Conservation (phyloP, 2,329 filamentous ascomycete genomes). For the Aureobasidium sp. region DNA sequence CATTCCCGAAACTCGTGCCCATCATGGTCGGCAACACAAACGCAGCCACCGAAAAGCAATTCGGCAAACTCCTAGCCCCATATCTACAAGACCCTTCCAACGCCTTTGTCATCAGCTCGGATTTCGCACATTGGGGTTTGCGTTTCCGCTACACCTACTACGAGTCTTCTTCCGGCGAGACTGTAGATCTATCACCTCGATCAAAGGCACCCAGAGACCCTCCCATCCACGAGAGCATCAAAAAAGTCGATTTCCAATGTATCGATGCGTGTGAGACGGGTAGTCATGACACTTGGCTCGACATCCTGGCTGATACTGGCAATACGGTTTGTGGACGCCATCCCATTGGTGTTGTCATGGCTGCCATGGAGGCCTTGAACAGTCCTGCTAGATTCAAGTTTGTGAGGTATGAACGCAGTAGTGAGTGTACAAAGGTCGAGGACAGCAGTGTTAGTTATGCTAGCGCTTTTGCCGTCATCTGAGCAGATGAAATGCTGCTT, state of each 20-base stretch:
- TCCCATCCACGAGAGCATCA: slow-evolving; percentile 78
- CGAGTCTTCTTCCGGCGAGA: slow-evolving; percentile 42
- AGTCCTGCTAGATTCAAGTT: slow-evolving; percentile 56
- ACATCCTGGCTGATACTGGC: slow-evolving; percentile 61
- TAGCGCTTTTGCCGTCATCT: slow-evolving; percentile 78
- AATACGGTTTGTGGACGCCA: slow-evolving; percentile 95
- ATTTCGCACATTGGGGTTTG: slow-evolving; percentile 93
- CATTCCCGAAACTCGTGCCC: slow-evolving; percentile 71
- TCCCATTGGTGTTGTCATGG: slow-evolving; percentile 90
- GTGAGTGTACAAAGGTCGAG: slow-evolving; percentile 55
- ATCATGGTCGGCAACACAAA: slow-evolving; percentile 77
- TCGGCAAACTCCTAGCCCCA: slow-evolving; percentile 65
- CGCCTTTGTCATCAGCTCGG: slow-evolving; percentile 82
- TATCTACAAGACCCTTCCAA: slow-evolving; percentile 70
- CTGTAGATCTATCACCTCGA: slow-evolving; percentile 35
- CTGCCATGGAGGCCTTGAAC: slow-evolving; percentile 62
- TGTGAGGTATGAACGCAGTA: slow-evolving; percentile 80
- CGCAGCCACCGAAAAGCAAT: slow-evolving; percentile 55
- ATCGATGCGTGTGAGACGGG: slow-evolving; percentile 82
- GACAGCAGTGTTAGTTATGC: slow-evolving; percentile 95
- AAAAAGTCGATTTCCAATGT: slow-evolving; percentile 67
- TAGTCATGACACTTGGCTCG: slow-evolving; percentile 60
- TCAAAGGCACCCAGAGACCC: slow-evolving; percentile 40
- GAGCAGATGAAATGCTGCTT: not conserved
- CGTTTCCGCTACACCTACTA: slow-evolving; percentile 83